phyloP scores from a whole-genome alignment of 805 yeast genomes.

The Cyberlindnera euphorbiae region DNA sequence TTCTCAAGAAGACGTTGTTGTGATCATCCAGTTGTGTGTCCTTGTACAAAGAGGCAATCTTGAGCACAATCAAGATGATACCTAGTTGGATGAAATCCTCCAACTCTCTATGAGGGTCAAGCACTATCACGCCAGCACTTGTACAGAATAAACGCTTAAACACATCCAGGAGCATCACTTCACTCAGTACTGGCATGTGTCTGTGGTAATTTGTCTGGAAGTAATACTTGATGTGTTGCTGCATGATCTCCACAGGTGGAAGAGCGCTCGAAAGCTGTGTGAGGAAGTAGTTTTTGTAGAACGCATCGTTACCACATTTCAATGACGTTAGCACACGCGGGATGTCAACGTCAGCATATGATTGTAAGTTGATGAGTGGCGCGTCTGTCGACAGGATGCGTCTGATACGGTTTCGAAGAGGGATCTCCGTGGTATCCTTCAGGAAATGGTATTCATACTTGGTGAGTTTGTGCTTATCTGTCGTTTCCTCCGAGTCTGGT shows the following conservation, averaged over 20 bases:
- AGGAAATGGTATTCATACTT: conserved; percentile 16
- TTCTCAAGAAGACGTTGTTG: conserved; percentile 9
- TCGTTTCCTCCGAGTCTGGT: neutral
- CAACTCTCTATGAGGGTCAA: conserved; percentile 11
- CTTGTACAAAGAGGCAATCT: conserved; percentile 16
- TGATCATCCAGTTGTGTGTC: conserved; percentile 9
- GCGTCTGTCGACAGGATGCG: conserved; percentile 8
- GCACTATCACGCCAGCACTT: conserved; percentile 5
- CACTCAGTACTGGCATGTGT: conserved; percentile 14
- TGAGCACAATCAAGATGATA: conserved; percentile 12
- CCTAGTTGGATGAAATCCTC: conserved; percentile 17
- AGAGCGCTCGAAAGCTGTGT: conserved; percentile 4
- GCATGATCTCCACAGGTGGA: conserved; percentile 12
- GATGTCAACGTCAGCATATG: conserved; percentile 9
- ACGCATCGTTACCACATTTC: conserved; percentile 10
- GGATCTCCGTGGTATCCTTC: conserved; percentile 17
- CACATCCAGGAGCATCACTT: conserved; percentile 1
- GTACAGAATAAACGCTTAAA: conserved; percentile 13
- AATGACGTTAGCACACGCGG: conserved; percentile 11
- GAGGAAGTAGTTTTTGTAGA: conserved; percentile 11
- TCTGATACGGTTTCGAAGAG: conserved; percentile 11
- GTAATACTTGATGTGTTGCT: conserved; percentile 11
- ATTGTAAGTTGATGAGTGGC: conserved; percentile 4
- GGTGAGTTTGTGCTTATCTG: conserved; percentile 2
- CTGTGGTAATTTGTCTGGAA: conserved; percentile 14